A percentile compares a stretch with the other conserved stretches of the same genome.
phyloP scores from a whole-genome alignment of 2,329 filamentous ascomycete genomes.

The Alternaria viburni region DNA sequence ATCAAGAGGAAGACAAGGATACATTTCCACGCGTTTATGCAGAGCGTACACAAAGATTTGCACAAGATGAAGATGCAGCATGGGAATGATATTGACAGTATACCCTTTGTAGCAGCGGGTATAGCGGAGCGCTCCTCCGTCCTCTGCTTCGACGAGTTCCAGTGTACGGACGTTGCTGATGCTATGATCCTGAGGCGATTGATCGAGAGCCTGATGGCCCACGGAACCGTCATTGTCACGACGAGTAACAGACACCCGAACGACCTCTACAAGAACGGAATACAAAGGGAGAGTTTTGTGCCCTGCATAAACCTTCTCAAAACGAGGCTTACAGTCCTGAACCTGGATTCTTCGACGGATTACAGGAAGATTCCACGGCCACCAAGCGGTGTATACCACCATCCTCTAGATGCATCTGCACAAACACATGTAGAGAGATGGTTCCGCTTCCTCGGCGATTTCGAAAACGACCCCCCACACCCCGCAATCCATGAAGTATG shows the following conservation, averaged over 20 bases:
- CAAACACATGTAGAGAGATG: slow-evolving; percentile 86
- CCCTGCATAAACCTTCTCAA: slow-evolving; percentile 95
- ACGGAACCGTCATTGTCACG: slow-evolving; percentile 94
- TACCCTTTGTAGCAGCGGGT: slow-evolving; percentile 93
- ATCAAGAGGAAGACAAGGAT: slow-evolving; percentile 88
- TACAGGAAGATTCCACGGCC: slow-evolving; percentile 97
- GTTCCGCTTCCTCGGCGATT: slow-evolving; percentile 93
- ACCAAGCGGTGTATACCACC: slow-evolving; percentile 91
- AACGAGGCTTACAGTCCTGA: slow-evolving; percentile 82
- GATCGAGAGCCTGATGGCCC: slow-evolving; percentile 89
- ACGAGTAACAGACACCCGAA: slow-evolving; percentile 97
- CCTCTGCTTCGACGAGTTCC: slow-evolving; percentile 97
- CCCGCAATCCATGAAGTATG: slow-evolving; percentile 83
- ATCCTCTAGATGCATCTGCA: slow-evolving; percentile 80
- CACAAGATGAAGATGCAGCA: slow-evolving; percentile 89
- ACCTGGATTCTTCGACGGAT: slow-evolving; percentile 92
- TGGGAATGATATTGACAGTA: slow-evolving; percentile 86
- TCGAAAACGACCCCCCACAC: slow-evolving; percentile 75
- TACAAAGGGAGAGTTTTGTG: slow-evolving; percentile 93
- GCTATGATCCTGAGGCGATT: slow-evolving; percentile 95
- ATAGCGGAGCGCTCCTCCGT: slow-evolving; percentile 86
- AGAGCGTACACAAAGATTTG: slow-evolving; percentile 89
- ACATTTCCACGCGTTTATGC: slow-evolving; percentile 99
- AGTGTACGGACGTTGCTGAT: slow-evolving; percentile 97
- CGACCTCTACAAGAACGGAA: slow-evolving; percentile 97